Evolutionary conservation across 2,329 filamentous ascomycete species (phyloP), one percentile per base, ranked within the genome.

Genomic region (Aspergillus sp.): DNA sequence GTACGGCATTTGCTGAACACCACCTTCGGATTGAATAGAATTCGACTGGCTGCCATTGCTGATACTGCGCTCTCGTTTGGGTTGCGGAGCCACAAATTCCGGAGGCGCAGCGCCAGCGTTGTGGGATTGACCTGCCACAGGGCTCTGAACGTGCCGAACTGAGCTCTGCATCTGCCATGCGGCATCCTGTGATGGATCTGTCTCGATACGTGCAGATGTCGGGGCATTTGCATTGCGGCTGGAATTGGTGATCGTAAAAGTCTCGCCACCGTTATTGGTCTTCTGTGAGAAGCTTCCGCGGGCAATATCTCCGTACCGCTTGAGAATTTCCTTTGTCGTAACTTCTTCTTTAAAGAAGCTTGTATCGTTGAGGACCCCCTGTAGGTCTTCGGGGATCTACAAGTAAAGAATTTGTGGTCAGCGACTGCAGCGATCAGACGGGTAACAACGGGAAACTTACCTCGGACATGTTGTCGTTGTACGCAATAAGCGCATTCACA

Each of bases 401-500:
- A 32, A 38, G 15, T 13, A 17, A 51, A 46, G 33, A 43, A 30
- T 12, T 5, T 12, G 10, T 12, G 25, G 25, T 38, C 13, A 53
- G 45, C 48, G 48, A 17, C 43, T 38, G n/a, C 39, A 47, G 30
- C 15, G 20, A 35, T 7, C 5, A 41, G 37, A 15, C 12, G 4
- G 33, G 33, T 19, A 19, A 13, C 25, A 15, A 38, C n/a, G 4
- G 22, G 22, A 17, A 7, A 75, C 86, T 72, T 80, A 96, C 93
- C 82, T 96, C 85, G 66, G 90, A 97, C 84, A 98, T 95, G 67
- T 88, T 85, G 67, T 97, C 93, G 57, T 96, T 96, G 65, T 86
- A 89, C 59, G 87, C 84, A 60, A 98, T 96, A 56, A 98, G 77
- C 51, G 86, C 84, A 66, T 95, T 86, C 22, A 98, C 89, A 13